Percentiles rank a stretch among this genome's conserved stretches.
These are phyloP conservation scores for Alternaria sp. DNA, from an alignment of 2,329 filamentous ascomycete species.

Conservation along the genomic window DNA sequence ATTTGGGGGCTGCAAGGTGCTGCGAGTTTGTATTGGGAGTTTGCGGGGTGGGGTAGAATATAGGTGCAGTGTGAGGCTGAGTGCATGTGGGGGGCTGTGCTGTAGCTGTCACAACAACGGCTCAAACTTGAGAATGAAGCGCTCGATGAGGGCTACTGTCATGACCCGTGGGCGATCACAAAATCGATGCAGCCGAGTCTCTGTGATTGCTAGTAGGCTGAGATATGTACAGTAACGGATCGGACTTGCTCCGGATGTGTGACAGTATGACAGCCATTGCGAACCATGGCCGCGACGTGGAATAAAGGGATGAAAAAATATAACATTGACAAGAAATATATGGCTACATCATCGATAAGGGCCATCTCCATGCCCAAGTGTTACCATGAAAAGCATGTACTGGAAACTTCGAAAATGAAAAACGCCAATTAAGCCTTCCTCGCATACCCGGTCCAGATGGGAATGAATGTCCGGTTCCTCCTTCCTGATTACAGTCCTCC, in stretches of 20 bases:
- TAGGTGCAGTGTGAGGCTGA: slow-evolving; percentile 2
- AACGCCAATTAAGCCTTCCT: slow-evolving; percentile 3
- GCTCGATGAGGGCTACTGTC: background rate
- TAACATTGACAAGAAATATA: slow-evolving; percentile 24
- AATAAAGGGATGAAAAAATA: background rate
- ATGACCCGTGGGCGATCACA: background rate
- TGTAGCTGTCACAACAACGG: background rate
- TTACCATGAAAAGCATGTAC: slow-evolving; percentile 5
- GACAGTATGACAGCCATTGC: background rate
- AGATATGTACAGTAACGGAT: background rate
- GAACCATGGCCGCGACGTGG: background rate
- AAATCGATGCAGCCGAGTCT: background rate
- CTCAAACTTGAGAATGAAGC: background rate
- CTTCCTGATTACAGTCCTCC: slow-evolving; percentile 26
- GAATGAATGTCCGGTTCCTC: slow-evolving; percentile 27
- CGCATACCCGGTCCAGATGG: background rate
- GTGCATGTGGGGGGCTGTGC: slow-evolving; percentile 1
- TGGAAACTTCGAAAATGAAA: background rate
- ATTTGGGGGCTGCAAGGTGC: slow-evolving; percentile 12
- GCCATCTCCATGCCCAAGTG: background rate
- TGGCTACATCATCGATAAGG: slow-evolving; percentile 23
- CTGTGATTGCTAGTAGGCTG: background rate
- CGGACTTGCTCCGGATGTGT: background rate
- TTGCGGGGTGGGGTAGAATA: slow-evolving; percentile 3
- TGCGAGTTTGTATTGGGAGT: background rate